Evolutionary conservation across 495 filamentous ascomycete species (phyloP), one percentile per base, ranked within the genome.

Genomic region (Bombardia bombarda): DNA sequence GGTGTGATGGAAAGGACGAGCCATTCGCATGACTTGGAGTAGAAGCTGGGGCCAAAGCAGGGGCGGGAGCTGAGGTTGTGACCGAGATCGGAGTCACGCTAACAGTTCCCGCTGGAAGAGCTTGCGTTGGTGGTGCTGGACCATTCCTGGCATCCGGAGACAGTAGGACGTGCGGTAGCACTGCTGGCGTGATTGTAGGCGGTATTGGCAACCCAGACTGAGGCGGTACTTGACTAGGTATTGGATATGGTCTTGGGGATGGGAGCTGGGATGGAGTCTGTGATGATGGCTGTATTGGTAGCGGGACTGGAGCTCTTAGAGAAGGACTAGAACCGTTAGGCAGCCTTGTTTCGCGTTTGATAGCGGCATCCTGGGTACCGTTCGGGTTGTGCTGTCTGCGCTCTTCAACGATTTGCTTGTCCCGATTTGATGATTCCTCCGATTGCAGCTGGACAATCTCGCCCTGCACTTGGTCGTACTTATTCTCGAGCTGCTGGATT

Each of bases 371-470:
- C 8, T 40, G 42, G 30, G 24, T 22, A 4, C 23, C 43, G 9
- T 48, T 43, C 42, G 45, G 45, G 25, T n/a, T n/a, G n/a, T n/a
- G n/a, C n/a, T n/a, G n/a, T n/a, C n/a, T n/a, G n/a, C n/a, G n/a
- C n/a, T n/a, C n/a, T n/a, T n/a, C n/a, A n/a, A n/a, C n/a, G n/a
- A n/a, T n/a, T n/a, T n/a, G n/a, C n/a, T n/a, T n/a, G n/a, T n/a
- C n/a, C n/a, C n/a, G n/a, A n/a, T n/a, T n/a, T n/a, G n/a, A n/a
- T n/a, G n/a, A n/a, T n/a, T n/a, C n/a, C n/a, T n/a, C n/a, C n/a
- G n/a, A n/a, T n/a, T 86, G 76, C 44, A 93, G 74, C 43, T 78
- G 78, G 9, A 72, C 66, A 40, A 90, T 74, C 42, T 95, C 87
- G 13, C 68, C 60, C 42, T 77, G 67, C 23, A 92, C 65, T 18